These are phyloP conservation scores for Isoetes taiwanensis DNA, from an alignment of 75 land plant genomes.

Conservation along the genomic window DNA sequence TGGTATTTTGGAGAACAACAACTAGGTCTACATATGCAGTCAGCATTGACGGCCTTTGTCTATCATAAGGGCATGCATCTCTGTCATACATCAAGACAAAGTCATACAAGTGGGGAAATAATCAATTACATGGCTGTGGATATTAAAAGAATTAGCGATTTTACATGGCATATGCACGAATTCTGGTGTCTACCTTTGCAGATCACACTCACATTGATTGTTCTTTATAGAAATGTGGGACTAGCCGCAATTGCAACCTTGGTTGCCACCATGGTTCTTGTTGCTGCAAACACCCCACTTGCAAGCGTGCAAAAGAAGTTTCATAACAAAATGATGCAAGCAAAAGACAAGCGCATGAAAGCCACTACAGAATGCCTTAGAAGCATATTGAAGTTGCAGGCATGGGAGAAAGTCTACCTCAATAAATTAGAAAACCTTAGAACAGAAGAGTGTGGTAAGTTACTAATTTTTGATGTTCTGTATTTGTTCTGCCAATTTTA, in stretches of 20 bases:
- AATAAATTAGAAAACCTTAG: neutral
- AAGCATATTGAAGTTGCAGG: slow-evolving; percentile 4
- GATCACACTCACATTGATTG: neutral
- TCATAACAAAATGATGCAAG: neutral
- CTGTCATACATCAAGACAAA: neutral
- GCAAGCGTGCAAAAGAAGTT: slow-evolving; percentile 1
- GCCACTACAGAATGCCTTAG: slow-evolving; percentile 3
- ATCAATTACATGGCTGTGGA: slow-evolving; percentile 5
- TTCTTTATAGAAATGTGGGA: neutral
- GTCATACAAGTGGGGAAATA: neutral
- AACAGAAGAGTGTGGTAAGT: neutral
- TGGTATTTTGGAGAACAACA: no score
- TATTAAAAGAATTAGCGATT: neutral
- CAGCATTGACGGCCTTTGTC: neutral
- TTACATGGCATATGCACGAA: neutral
- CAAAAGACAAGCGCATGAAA: neutral
- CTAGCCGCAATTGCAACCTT: neutral
- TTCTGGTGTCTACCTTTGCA: slow-evolving; percentile 2
- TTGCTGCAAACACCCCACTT: neutral
- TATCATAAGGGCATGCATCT: slow-evolving; percentile 6
- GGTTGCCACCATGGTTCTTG: neutral
- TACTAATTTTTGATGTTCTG: slow-evolving; percentile 26
- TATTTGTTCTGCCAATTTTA: no score
- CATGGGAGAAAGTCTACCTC: slow-evolving; percentile 2
- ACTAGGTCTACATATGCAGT: no score